phyloP scores from a whole-genome alignment of 106 monocot species.

The Iris macrosiphon region DNA sequence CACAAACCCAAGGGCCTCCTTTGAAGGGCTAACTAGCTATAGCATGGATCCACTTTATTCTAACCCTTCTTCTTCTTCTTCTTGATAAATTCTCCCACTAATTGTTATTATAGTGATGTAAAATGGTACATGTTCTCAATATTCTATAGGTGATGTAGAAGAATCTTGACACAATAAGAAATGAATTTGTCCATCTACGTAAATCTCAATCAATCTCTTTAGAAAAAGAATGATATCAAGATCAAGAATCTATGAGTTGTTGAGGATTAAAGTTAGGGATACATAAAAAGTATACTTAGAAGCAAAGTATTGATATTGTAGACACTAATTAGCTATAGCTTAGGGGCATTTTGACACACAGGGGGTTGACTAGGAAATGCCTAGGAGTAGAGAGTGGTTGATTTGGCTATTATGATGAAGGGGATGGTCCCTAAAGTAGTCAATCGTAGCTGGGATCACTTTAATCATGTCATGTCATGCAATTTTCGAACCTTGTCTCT shows the following conservation, averaged over 20 bases:
- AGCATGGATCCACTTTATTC: constrained; percentile 10
- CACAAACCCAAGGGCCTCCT: constrained; percentile 21
- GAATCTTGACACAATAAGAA: neutral
- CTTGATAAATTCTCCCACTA: constrained; percentile 18
- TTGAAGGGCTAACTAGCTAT: constrained; percentile 12
- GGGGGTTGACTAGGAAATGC: constrained; percentile 13
- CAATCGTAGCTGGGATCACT: constrained; percentile 8
- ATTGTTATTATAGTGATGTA: neutral
- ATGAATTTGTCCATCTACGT: constrained; percentile 3
- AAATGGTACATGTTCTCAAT: constrained; percentile 4
- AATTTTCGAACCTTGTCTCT: constrained; percentile 7
- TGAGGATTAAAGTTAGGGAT: constrained; percentile 8
- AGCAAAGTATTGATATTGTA: constrained; percentile 7
- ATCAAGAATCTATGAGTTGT: constrained; percentile 5
- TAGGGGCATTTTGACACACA: neutral
- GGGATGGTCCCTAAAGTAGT: constrained; percentile 17
- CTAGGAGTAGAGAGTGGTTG: constrained; percentile 7
- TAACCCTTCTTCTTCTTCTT: constrained; percentile 1
- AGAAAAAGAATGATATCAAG: neutral
- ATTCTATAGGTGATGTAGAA: neutral
- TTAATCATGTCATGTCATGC: constrained; percentile 7
- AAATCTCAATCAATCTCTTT: constrained; percentile 6
- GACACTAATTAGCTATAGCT: constrained; percentile 3
- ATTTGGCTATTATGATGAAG: constrained; percentile 23
- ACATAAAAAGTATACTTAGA: constrained; percentile 3